Evolutionary conservation across 148 eudicot species (phyloP).

Genomic region (Rhododendron williamsianum): DNA sequence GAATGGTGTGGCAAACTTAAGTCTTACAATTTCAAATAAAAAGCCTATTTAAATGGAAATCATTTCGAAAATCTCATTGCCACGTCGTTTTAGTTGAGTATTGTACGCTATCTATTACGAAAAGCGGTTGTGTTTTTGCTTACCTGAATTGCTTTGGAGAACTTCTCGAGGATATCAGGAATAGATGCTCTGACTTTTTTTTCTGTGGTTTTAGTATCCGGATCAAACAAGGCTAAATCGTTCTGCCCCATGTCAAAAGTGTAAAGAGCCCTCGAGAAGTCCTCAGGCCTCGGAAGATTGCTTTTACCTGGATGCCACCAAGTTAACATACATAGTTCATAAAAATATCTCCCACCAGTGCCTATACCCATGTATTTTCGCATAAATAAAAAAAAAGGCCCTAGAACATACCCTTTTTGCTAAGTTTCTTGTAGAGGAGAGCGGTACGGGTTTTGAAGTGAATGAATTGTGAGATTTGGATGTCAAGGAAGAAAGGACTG

Average conservation of each 20-base stretch:
- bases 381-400: too few relatives aligned
- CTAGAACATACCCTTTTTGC: background rate
- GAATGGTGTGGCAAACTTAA: background rate
- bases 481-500: slow-evolving; percentile 11
- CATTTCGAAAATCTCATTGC: background rate
- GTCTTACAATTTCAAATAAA: background rate
- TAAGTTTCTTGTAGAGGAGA: background rate
- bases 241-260: slow-evolving; percentile 29
- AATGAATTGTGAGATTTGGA: slow-evolving; percentile 10
- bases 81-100: too few relatives aligned
- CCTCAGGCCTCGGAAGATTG: background rate
- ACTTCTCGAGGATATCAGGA: background rate
- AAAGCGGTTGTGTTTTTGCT: background rate
- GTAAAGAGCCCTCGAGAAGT: slow-evolving; percentile 23
- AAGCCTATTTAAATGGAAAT: background rate
- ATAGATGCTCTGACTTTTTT: background rate
- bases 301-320: slow-evolving; percentile 3
- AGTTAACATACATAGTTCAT: background rate
- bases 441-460: slow-evolving; percentile 18
- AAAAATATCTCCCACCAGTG: too few relatives aligned
- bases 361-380: too few relatives aligned
- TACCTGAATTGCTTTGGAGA: slow-evolving; percentile 2
- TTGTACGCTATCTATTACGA: too few relatives aligned
- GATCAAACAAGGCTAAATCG: slow-evolving; percentile 10
- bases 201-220: background rate